These are phyloP conservation scores for Phytophthora lateralis DNA, from an alignment of 352 stramenopile genomes.

Conservation along the genomic window DNA sequence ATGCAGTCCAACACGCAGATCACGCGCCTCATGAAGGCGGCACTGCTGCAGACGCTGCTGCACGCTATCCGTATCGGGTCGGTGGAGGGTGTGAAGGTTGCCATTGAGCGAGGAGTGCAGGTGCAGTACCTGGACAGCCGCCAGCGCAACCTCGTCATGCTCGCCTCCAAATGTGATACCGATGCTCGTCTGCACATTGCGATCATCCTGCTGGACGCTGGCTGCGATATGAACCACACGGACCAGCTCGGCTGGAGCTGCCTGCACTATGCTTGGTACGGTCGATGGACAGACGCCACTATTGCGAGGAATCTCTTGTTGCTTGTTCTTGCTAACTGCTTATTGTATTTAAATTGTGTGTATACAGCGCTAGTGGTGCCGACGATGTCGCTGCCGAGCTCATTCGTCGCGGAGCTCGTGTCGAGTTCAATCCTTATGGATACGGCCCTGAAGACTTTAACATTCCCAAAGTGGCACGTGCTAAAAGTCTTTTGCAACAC, in stretches of 20 bases:
- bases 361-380: conserved; percentile 66
- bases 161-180: conserved; percentile 83
- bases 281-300: not conserved
- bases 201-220: conserved; percentile 86
- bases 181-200: conserved; percentile 77
- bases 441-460: conserved; percentile 87
- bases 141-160: conserved; percentile 85
- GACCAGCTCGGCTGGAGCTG: conserved; percentile 87
- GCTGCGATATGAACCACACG: conserved; percentile 86
- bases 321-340: not conserved
- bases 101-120: conserved; percentile 82
- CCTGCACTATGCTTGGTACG: conserved; percentile 86
- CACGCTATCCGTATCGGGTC: conserved; percentile 81
- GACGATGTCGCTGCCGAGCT: conserved; percentile 77
- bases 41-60: conserved; percentile 84
- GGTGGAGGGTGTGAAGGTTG: conserved; percentile 82
- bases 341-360: conserved; percentile 7
- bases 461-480: conserved; percentile 78
- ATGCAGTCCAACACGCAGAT: conserved; percentile 71
- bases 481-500: conserved; percentile 87
- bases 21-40: conserved; percentile 78
- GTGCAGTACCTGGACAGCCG: conserved; percentile 80
- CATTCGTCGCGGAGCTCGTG: conserved; percentile 65
- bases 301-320: not conserved
- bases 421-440: conserved; percentile 86